These are phyloP conservation scores for Trapa incisa DNA, from an alignment of 345 rosid genomes.

Conservation along the genomic window DNA sequence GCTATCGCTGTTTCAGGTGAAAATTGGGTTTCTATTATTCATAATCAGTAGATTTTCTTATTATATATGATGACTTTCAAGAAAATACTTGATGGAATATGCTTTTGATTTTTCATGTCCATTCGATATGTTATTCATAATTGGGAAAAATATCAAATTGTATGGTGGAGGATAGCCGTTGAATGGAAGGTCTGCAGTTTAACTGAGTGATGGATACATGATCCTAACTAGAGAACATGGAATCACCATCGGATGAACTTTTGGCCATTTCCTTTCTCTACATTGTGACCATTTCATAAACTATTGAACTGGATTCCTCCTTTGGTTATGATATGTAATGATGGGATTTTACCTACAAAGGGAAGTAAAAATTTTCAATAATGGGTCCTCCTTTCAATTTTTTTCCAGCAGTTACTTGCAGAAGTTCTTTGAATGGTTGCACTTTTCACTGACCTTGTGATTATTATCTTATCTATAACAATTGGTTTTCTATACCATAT, in stretches of 20 bases:
- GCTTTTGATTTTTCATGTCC: not conserved
- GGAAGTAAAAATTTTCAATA: too few species aligned
- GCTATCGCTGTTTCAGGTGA: conserved; percentile 37
- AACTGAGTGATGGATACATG: not conserved
- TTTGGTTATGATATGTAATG: not conserved
- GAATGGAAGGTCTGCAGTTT: not conserved
- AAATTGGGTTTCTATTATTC: conserved; percentile 2
- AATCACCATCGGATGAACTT: not conserved
- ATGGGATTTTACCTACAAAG: too few species aligned
- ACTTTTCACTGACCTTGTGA: not conserved
- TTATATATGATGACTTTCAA: not conserved
- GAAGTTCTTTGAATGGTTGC: not conserved
- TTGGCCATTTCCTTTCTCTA: not conserved
- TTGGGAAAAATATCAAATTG: not conserved
- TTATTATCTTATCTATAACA: not conserved
- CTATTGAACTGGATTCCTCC: not conserved
- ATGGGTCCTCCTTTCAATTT: not conserved
- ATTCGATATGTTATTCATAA: not conserved
- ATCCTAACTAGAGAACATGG: not conserved
- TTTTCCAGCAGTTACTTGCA: not conserved
- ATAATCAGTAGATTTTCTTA: not conserved
- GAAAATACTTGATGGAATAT: not conserved
- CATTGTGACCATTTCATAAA: not conserved
- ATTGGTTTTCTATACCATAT: not conserved
- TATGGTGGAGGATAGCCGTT: not conserved